Percentiles rank a stretch among this genome's conserved stretches.
Conservation (phyloP, 495 filamentous ascomycete genomes). For the Aspergillus sclerotioniger region DNA sequence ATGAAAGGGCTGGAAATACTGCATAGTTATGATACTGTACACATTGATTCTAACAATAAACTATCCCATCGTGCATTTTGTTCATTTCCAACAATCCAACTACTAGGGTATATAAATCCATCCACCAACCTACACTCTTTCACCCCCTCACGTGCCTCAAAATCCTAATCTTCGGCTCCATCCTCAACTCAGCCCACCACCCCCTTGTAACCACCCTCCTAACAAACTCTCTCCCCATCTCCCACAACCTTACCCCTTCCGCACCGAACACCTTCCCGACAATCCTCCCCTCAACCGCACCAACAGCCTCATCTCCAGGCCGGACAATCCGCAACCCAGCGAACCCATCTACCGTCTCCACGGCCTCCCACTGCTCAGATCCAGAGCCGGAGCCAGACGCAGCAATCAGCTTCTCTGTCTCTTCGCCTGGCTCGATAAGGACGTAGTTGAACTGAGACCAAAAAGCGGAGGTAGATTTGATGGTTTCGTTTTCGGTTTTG, state of each 20-base stretch:
- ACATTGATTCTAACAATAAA: too few relatives aligned
- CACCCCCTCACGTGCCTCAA: background rate
- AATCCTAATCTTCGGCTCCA: slow-evolving; percentile 40
- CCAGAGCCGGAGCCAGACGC: background rate
- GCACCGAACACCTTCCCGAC: slow-evolving; percentile 24
- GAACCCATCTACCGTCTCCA: slow-evolving; percentile 68
- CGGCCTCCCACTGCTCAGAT: slow-evolving; percentile 64
- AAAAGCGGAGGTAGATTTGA: slow-evolving; percentile 61
- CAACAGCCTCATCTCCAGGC: slow-evolving; percentile 45
- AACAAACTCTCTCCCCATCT: slow-evolving; percentile 19
- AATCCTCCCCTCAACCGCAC: slow-evolving; percentile 29
- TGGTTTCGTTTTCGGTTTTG: slow-evolving; percentile 48
- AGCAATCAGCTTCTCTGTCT: slow-evolving; percentile 43
- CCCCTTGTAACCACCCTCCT: slow-evolving; percentile 30
- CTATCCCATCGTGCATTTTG: too few relatives aligned
- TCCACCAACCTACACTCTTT: background rate
- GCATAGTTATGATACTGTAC: too few relatives aligned
- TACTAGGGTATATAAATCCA: too few relatives aligned
- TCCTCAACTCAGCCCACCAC: slow-evolving; percentile 45
- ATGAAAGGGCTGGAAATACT: too few relatives aligned
- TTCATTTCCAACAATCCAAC: too few relatives aligned
- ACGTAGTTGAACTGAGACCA: slow-evolving; percentile 83
- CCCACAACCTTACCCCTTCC: slow-evolving; percentile 24
- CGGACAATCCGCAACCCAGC: slow-evolving; percentile 64
- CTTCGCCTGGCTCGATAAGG: slow-evolving; percentile 60